Percentiles rank a stretch among this genome's conserved stretches.
Conservation (phyloP, 2,329 filamentous ascomycete genomes). For the Fusarium compactum region DNA sequence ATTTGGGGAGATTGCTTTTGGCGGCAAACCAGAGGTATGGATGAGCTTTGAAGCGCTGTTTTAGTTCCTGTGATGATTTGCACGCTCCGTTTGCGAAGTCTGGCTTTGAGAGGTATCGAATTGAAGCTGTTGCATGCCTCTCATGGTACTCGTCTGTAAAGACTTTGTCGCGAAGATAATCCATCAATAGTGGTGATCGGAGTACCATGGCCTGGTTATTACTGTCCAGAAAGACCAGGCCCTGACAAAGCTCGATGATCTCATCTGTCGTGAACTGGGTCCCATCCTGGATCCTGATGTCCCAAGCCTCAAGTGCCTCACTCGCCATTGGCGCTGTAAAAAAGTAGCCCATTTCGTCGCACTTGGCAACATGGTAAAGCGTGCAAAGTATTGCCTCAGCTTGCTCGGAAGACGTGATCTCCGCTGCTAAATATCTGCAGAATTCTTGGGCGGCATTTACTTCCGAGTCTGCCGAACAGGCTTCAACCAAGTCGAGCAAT, state of each 20-base stretch:
- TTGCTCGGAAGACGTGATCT: not conserved
- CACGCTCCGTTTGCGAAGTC: not conserved
- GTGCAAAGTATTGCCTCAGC: not conserved
- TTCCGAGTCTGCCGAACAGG: not conserved
- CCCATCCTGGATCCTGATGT: not conserved
- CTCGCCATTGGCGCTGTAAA: not conserved
- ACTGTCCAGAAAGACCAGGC: not conserved
- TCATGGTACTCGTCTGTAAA: not conserved
- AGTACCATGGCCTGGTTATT: not conserved
- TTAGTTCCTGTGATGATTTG: not conserved
- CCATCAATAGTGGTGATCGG: not conserved
- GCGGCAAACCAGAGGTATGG: slow-evolving; percentile 17
- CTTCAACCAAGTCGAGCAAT: not conserved
- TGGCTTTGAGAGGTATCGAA: not conserved
- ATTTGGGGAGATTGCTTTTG: not conserved
- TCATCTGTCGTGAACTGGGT: not conserved
- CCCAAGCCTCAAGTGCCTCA: slow-evolving; percentile 1
- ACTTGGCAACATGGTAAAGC: not conserved
- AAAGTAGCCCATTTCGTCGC: not conserved
- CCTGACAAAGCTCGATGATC: not conserved
- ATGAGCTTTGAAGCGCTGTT: not conserved
- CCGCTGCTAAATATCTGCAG: not conserved
- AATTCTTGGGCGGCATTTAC: not conserved
- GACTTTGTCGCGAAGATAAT: not conserved
- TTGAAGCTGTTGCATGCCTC: fast-evolving